A percentile compares a stretch with the other conserved stretches of the same genome.
phyloP scores from a whole-genome alignment of 1,284 basidiomycete genomes.

The Ganoderma lingzhi region DNA sequence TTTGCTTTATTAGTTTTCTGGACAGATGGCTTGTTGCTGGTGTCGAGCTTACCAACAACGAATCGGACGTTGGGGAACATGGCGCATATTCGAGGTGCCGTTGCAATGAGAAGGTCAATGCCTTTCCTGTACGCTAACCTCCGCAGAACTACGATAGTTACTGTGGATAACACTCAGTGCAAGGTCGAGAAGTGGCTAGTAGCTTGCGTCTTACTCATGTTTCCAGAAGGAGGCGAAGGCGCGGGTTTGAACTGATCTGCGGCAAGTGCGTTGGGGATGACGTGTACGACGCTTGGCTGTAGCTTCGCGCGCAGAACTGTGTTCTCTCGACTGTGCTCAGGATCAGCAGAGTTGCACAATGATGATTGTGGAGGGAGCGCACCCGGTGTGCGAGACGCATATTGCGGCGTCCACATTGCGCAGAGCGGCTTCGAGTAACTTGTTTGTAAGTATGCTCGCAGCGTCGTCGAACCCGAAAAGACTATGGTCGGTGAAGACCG shows the following conservation, averaged over 20 bases:
- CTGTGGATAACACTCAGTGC: slow-evolving; percentile 47
- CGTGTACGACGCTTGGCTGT: slow-evolving; percentile 72
- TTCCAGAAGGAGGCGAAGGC: slow-evolving; percentile 32
- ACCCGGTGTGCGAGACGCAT: slow-evolving; percentile 98
- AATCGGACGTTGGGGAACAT: slow-evolving; percentile 88
- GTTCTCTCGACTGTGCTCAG: slow-evolving; percentile 80
- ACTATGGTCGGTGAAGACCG: slow-evolving; percentile 97
- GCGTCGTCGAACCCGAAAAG: slow-evolving; percentile 97
- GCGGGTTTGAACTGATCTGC: slow-evolving; percentile 86
- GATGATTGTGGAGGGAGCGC: slow-evolving; percentile 35
- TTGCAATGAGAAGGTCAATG: slow-evolving; percentile 93
- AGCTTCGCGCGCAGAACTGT: slow-evolving; percentile 90
- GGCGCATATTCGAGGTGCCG: slow-evolving; percentile 89
- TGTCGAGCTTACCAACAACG: slow-evolving; percentile 75
- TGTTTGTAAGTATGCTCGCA: slow-evolving; percentile 96
- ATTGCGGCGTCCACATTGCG: slow-evolving; percentile 94
- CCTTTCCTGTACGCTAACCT: slow-evolving; percentile 98
- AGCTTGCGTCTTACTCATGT: slow-evolving; percentile 18
- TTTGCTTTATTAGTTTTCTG: slow-evolving; percentile 37
- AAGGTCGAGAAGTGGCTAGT: not conserved
- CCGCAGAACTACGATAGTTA: slow-evolving; percentile 94
- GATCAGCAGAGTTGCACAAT: not conserved
- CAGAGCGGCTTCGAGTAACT: slow-evolving; percentile 87
- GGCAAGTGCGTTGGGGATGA: slow-evolving; percentile 96
- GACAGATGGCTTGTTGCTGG: too few relatives aligned